Evolutionary conservation across 805 yeast species (phyloP), one percentile per base, ranked within the genome.

Genomic region (Candida wancherniae): DNA sequence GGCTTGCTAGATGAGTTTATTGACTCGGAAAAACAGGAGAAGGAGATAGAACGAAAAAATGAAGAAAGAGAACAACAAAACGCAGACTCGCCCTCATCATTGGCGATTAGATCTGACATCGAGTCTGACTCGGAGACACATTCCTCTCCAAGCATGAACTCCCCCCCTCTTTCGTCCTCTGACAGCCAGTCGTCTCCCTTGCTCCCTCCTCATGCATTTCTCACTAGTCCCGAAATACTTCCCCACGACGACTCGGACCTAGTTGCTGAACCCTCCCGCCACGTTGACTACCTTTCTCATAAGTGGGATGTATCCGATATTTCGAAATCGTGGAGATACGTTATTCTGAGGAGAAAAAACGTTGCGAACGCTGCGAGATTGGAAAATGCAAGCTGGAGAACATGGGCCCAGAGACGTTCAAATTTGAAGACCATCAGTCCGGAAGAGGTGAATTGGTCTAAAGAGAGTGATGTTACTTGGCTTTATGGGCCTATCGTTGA

Each of bases 381-480:
- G 22, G 69, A 63, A 34, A 62, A 63, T 36, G 90, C 95, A 10
- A 71, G 84, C 29, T 90, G 97, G 97, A 72, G 97, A 51, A 86
- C 95, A 12, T 90, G 97, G 97, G 82, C 90, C 9, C 87, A 88
- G 58, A 69, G 84, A 30, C 73, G 81, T 44, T 71, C 73, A 42
- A 67, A 75, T 58, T 53, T 66, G 37, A 63, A 63, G 66, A 92
- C 98, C 0, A 84, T 90, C 5, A 77, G 88, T 12, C 98, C 99
- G 1, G 94, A 86, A 49, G 73, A 75, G 21, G 84, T 92, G 27
- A 90, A 92, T 57, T 92, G 99, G 99, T 77, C 86, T 25, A 92
- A 94, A 59, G 99, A 92, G 49, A 80, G 82, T 36, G 99, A 92
- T 56, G 96, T 92, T 8, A 87, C 97, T 1, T 92, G 98, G 98